Conservation (phyloP, 2,329 filamentous ascomycete species). For the Purpureocillium lavendulum region DNA sequence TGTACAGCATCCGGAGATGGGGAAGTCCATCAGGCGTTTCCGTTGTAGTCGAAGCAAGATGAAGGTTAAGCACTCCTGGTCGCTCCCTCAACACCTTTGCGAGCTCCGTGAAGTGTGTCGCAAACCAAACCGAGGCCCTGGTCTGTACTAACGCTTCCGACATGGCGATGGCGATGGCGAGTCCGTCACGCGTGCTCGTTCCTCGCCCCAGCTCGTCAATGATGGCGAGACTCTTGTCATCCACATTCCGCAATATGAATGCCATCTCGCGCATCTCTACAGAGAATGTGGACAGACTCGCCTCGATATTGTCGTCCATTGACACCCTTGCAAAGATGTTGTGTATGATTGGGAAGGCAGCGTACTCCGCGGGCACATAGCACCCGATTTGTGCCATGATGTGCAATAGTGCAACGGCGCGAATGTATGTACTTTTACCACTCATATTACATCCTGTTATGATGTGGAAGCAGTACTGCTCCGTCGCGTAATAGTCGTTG, state of each 20-base stretch:
- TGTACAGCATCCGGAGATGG: constrained; percentile 83
- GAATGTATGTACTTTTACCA: constrained; percentile 92
- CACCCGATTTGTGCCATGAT: constrained; percentile 93
- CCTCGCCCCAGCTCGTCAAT: constrained; percentile 89
- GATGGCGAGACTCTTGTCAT: constrained; percentile 67
- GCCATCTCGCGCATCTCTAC: constrained; percentile 95
- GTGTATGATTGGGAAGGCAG: constrained; percentile 69
- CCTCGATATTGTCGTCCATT: constrained; percentile 79
- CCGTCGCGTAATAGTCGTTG: constrained; percentile 81
- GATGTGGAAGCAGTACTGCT: constrained; percentile 79
- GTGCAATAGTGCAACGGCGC: constrained; percentile 71
- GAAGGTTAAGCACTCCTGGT: constrained; percentile 72
- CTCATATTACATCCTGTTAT: constrained; percentile 98
- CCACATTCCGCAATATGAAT: constrained; percentile 80
- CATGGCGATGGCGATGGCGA: constrained; percentile 84
- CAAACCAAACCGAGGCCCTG: constrained; percentile 79
- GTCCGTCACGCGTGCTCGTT: constrained; percentile 79
- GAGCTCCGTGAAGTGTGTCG: constrained; percentile 83
- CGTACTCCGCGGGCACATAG: constrained; percentile 82
- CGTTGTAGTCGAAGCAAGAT: constrained; percentile 64
- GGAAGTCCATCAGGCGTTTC: constrained; percentile 37
- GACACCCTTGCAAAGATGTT: constrained; percentile 85
- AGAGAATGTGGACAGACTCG: constrained; percentile 88
- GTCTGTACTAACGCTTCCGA: constrained; percentile 80
- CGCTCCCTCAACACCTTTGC: constrained; percentile 67